Conservation (phyloP, 805 yeast genomes). For the Ogataea trehalophila region DNA sequence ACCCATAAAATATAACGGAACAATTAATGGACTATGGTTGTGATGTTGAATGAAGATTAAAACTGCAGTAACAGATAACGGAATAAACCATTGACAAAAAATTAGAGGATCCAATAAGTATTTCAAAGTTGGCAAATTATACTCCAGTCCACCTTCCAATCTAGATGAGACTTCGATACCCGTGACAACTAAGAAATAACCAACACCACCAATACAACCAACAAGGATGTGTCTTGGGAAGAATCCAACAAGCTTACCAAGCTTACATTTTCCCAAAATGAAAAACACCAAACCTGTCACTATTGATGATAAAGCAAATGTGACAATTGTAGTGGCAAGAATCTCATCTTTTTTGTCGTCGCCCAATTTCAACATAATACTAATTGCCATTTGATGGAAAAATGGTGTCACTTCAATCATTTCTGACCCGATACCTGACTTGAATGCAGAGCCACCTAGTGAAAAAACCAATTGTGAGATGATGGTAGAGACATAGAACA, state of each 20-base stretch:
- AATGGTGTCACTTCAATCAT: conserved; percentile 99
- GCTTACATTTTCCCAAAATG: conserved; percentile 65
- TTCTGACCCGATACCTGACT: conserved; percentile 91
- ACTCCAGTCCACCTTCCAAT: conserved; percentile 66
- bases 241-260: conserved; percentile 88
- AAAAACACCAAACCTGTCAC: conserved; percentile 83
- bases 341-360: conserved; percentile 41
- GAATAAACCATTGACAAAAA: conserved; percentile 66
- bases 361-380: conserved; percentile 54
- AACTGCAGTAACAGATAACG: conserved; percentile 56
- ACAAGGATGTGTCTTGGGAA: conserved; percentile 95
- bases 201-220: conserved; percentile 98
- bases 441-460: conserved; percentile 85
- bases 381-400: conserved; percentile 88
- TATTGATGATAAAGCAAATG: conserved; percentile 78
- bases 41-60: conserved; percentile 59
- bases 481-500: conserved; percentile 92
- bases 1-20: conserved; percentile 74
- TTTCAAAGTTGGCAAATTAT: conserved; percentile 51
- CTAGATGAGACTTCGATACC: conserved; percentile 91
- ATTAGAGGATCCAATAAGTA: conserved; percentile 38
- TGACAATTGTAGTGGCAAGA: conserved; percentile 79
- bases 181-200: conserved; percentile 83
- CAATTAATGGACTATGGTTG: conserved; percentile 59
- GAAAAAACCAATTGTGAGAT: conserved; percentile 86